Conservation (phyloP, 305 asterid genomes). For the Petunia hybrid region DNA sequence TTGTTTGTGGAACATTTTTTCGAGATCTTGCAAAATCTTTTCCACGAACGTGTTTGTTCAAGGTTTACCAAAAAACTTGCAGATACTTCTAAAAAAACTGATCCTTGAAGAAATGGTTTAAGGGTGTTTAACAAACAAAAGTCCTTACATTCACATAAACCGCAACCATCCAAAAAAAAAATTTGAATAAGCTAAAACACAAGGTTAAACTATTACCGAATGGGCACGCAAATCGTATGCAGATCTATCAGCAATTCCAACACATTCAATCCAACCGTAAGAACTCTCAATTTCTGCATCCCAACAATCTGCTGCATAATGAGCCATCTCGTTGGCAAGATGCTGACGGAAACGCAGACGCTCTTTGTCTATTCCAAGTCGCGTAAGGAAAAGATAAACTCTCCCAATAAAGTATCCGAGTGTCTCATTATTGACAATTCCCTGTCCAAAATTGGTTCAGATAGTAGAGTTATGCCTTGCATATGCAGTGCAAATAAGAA, state of each 20-base stretch:
- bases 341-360: constrained; percentile 55
- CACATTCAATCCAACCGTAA: constrained; percentile 56
- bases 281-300: constrained; percentile 59
- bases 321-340: constrained; percentile 59
- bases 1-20: not conserved
- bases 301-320: constrained; percentile 58
- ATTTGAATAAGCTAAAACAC: not conserved
- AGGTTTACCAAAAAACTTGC: not conserved
- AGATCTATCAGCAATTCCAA: constrained; percentile 61
- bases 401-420: constrained; percentile 55
- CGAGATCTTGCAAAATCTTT: not conserved
- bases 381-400: constrained; percentile 49
- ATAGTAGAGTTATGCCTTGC: not conserved
- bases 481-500: not conserved
- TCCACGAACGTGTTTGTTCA: not conserved
- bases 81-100: not conserved
- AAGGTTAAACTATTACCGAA: constrained; percentile 39
- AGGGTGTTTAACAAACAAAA: not conserved
- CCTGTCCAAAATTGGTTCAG: constrained; percentile 36
- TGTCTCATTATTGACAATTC: constrained; percentile 53
- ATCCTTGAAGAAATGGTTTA: not conserved
- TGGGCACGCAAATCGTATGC: constrained; percentile 56
- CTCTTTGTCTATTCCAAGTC: constrained; percentile 49
- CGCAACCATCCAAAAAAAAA: not conserved
- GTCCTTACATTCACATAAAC: not conserved